Evolutionary conservation across 176 grass and related monocot genomes (phyloP).

Genomic region (Oropetium thomaeum): DNA sequence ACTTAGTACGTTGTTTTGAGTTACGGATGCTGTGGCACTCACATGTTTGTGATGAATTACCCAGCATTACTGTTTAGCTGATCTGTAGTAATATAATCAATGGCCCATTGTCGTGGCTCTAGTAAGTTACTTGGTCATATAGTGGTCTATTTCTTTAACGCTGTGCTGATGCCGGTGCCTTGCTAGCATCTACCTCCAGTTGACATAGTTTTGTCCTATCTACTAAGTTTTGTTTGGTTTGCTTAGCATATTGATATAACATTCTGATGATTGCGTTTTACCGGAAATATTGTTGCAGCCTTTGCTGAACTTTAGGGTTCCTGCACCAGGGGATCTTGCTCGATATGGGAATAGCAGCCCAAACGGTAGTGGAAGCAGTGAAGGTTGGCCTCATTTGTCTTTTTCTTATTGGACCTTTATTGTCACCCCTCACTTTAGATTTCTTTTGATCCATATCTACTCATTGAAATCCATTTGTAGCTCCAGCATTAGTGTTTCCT

Average conservation of each 20-base stretch:
- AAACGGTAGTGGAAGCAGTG: constrained; percentile 63
- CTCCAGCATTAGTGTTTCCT: constrained; percentile 9
- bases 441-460: neutral
- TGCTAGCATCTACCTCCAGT: neutral
- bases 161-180: neutral
- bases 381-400: constrained; percentile 48
- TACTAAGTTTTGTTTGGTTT: neutral
- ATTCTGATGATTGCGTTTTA: constrained; percentile 23
- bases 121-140: neutral
- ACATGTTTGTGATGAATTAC: neutral
- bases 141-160: neutral
- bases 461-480: constrained; percentile 26
- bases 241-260: neutral
- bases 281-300: constrained; percentile 52
- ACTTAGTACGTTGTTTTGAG: neutral
- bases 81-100: neutral
- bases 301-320: constrained; percentile 89
- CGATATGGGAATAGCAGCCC: constrained; percentile 66
- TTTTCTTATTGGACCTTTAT: neutral
- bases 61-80: constrained; percentile 28
- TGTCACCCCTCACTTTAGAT: neutral
- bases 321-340: constrained; percentile 63
- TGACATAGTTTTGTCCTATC: neutral
- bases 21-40: neutral
- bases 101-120: neutral